phyloP scores from a whole-genome alignment of 129 eudicot species.

The Helichrysum umbraculigerum region DNA sequence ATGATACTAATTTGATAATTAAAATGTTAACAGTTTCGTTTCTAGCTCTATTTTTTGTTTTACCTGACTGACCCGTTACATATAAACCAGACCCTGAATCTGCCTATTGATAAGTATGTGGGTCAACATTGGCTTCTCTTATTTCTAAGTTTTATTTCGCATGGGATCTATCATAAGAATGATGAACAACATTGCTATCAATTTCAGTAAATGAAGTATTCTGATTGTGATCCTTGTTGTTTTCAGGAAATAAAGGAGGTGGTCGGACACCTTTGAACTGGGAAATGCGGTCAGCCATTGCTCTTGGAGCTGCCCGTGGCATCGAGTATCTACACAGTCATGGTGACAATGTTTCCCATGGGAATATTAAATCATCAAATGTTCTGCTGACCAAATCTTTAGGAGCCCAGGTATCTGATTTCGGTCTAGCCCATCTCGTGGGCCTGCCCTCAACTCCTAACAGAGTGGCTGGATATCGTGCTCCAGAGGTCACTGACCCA shows the following conservation, averaged over 20 bases:
- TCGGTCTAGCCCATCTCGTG: conserved; percentile 73
- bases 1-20: too few relatives aligned
- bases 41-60: not conserved
- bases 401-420: conserved; percentile 78
- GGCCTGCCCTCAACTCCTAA: conserved; percentile 72
- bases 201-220: not conserved
- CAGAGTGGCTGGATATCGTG: conserved; percentile 85
- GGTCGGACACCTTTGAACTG: conserved; percentile 55
- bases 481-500: conserved; percentile 93
- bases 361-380: conserved; percentile 88
- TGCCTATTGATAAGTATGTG: not conserved
- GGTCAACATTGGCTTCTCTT: not conserved
- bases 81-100: not conserved
- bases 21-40: not conserved
- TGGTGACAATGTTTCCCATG: conserved; percentile 64
- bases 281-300: conserved; percentile 60
- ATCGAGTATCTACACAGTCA: conserved; percentile 73
- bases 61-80: not conserved
- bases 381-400: conserved; percentile 72
- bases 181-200: not conserved
- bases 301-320: conserved; percentile 91
- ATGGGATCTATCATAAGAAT: not conserved
- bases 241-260: conserved; percentile 82
- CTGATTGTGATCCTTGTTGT: not conserved
- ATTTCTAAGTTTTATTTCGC: not conserved